These are phyloP conservation scores for Corniculantispora saksenae DNA, from an alignment of 2,329 filamentous ascomycete species.

Conservation along the genomic window DNA sequence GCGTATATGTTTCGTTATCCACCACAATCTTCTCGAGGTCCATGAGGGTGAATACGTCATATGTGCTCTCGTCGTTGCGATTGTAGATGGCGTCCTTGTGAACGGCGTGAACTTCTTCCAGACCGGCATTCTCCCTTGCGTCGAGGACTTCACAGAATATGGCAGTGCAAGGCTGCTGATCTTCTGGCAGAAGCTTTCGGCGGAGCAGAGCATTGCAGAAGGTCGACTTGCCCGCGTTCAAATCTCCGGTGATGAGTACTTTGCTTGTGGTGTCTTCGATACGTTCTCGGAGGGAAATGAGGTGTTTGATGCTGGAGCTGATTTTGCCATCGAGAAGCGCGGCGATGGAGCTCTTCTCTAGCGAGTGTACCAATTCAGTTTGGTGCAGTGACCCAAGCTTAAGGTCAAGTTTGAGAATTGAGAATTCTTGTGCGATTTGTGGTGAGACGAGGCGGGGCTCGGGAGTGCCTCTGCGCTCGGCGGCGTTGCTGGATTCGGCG, in stretches of 20 bases:
- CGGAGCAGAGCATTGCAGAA: constrained; percentile 97
- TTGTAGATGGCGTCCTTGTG: constrained; percentile 80
- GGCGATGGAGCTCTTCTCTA: constrained; percentile 90
- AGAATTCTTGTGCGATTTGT: constrained; percentile 94
- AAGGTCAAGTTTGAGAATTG: constrained; percentile 89
- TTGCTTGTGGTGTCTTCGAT: constrained; percentile 98
- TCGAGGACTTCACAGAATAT: constrained; percentile 98
- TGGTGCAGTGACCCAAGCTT: constrained; percentile 87
- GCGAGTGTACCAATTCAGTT: constrained; percentile 86
- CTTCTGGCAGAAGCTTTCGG: constrained; percentile 89
- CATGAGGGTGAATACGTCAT: constrained; percentile 77
- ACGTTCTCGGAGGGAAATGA: constrained; percentile 81
- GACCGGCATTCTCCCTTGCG: constrained; percentile 81
- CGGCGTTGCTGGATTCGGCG: constrained; percentile 72
- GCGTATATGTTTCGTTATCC: constrained; percentile 84
- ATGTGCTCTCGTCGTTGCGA: constrained; percentile 89
- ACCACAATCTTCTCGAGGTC: constrained; percentile 87
- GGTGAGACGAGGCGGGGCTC: constrained; percentile 87
- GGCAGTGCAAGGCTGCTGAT: constrained; percentile 96
- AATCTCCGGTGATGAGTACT: constrained; percentile 89
- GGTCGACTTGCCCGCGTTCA: constrained; percentile 97
- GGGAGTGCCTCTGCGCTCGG: constrained; percentile 58
- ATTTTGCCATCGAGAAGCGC: constrained; percentile 92
- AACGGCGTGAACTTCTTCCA: constrained; percentile 95
- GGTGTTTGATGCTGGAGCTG: constrained; percentile 86